A percentile compares a stretch with the other conserved stretches of the same genome.
Evolutionary conservation across 495 filamentous ascomycete genomes (phyloP).

Genomic region (Lophiotrema nucula): DNA sequence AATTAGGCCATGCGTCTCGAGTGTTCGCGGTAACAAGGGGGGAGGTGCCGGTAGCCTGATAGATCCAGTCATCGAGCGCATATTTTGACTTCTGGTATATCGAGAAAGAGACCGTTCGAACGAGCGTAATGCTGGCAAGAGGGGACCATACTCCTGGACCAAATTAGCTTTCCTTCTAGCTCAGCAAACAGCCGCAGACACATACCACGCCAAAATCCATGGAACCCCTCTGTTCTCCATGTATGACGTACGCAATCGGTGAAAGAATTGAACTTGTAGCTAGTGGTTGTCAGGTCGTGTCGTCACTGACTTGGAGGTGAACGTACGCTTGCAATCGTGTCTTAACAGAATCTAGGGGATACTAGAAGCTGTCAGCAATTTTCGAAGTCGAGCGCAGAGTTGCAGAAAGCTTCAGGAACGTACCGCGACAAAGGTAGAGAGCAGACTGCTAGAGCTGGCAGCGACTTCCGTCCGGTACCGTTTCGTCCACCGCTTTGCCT

Average conservation of each 20-base stretch:
- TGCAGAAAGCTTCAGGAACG: slow-evolving; percentile 23
- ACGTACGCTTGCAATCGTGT: slow-evolving; percentile 74
- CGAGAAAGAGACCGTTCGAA: slow-evolving; percentile 89
- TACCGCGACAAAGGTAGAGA: slow-evolving; percentile 69
- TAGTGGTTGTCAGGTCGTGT: slow-evolving; percentile 39
- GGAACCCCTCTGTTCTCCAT: slow-evolving; percentile 66
- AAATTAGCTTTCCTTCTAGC: slow-evolving; percentile 3
- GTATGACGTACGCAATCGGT: slow-evolving; percentile 69
- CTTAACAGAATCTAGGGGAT: slow-evolving; percentile 81
- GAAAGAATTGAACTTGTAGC: slow-evolving; percentile 69
- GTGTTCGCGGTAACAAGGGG: slow-evolving; percentile 71
- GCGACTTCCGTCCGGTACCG: slow-evolving; percentile 77
- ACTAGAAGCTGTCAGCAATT: slow-evolving; percentile 47
- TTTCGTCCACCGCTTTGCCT: slow-evolving; percentile 64
- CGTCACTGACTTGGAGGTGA: too few species aligned
- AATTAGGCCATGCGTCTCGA: slow-evolving; percentile 64
- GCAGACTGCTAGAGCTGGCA: slow-evolving; percentile 68
- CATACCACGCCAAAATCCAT: slow-evolving; percentile 77
- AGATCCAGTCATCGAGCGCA: slow-evolving; percentile 63
- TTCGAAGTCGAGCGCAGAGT: not conserved
- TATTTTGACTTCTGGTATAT: slow-evolving; percentile 86
- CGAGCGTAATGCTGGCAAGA: slow-evolving; percentile 80
- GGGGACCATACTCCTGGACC: slow-evolving; percentile 70
- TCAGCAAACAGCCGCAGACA: slow-evolving; percentile 1
- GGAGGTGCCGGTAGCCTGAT: slow-evolving; percentile 61